Base-by-base conservation (phyloP, 495 filamentous ascomycete genomes). In the Daldinia childiae region DNA sequence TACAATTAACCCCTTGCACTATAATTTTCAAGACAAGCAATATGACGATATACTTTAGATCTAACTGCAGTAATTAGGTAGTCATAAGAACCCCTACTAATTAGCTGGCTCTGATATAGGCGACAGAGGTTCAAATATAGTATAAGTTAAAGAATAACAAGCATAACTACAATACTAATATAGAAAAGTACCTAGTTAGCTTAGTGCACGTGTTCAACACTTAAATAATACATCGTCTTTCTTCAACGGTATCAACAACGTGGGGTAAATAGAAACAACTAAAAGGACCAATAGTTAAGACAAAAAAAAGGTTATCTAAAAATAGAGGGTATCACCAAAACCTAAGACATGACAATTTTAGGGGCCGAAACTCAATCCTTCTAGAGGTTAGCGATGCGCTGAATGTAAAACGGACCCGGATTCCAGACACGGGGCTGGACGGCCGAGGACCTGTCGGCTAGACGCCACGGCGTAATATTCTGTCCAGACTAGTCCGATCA, bases 351-450 rank as follows among this genome's bases (percentile, higher is more conserved):
- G 52, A 62, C 50, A 43, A 39, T 57, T 38, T 67, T 9, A 14
- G 43, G 6, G n/a, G 43, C 34, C 48, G 17, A 66, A 32, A 36
- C 38, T 21, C 60, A 57, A 43, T 50, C 59, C 30, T 32, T 34
- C 27, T 21, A 1, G 36, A 30, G 62, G 61, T 21, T 56, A 48
- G 51, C 30, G 45, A 60, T 58, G 52, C 52, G 27, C 55, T 59
- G 24, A 34, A 67, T 36, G 45, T 54, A 60, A 68, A 59, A 48
- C 60, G 39, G 56, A 17, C 30, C 56, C 57, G 61, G 45, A 66
- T 73, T 73, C 62, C 71, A 66, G 41, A 29, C 52, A 24, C 52
- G 32, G 29, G 66, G 71, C 57, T 50, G 21, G 45, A 54, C 29
- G 32, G 9, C 41, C 66, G 58, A 39, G 34, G 36, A 30, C 27